Evolutionary conservation across 306 rosid genomes (phyloP).

Genomic region (Delonix regia): DNA sequence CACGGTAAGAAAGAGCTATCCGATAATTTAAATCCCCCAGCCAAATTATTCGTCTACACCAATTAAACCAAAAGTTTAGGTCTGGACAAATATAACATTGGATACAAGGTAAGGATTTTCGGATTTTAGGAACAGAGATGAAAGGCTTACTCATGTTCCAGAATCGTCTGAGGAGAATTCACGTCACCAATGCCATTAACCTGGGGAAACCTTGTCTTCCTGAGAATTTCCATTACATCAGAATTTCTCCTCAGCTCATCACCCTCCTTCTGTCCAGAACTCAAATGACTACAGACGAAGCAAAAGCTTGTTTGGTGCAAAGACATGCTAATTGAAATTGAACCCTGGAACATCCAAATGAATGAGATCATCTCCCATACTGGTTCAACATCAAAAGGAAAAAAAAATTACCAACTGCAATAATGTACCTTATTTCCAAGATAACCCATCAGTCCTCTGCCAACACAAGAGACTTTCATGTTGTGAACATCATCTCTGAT

Average conservation of each 20-base stretch:
- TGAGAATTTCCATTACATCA: slow-evolving; percentile 93
- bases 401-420: background rate
- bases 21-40: slow-evolving; percentile 97
- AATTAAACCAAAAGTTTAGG: slow-evolving; percentile 39
- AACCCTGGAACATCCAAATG: slow-evolving; percentile 77
- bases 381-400: slow-evolving; percentile 29
- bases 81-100: slow-evolving; percentile 20
- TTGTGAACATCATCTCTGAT: slow-evolving; percentile 74
- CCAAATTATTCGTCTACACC: slow-evolving; percentile 89
- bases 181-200: slow-evolving; percentile 65
- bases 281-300: slow-evolving; percentile 96
- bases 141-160: slow-evolving; percentile 83
- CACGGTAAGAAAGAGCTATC: slow-evolving; percentile 85
- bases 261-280: slow-evolving; percentile 98
- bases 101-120: slow-evolving; percentile 1
- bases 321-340: slow-evolving; percentile 95
- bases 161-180: slow-evolving; percentile 75
- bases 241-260: slow-evolving; percentile 95
- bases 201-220: slow-evolving; percentile 89
- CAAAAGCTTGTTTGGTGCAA: slow-evolving; percentile 98
- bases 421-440: slow-evolving; percentile 91
- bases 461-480: slow-evolving; percentile 95
- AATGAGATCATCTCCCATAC: slow-evolving; percentile 33
- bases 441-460: slow-evolving; percentile 98
- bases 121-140: slow-evolving; percentile 28